Evolutionary conservation across 495 filamentous ascomycete genomes (phyloP), one percentile per base, ranked within the genome.

Genomic region (Xylaria cubensis): DNA sequence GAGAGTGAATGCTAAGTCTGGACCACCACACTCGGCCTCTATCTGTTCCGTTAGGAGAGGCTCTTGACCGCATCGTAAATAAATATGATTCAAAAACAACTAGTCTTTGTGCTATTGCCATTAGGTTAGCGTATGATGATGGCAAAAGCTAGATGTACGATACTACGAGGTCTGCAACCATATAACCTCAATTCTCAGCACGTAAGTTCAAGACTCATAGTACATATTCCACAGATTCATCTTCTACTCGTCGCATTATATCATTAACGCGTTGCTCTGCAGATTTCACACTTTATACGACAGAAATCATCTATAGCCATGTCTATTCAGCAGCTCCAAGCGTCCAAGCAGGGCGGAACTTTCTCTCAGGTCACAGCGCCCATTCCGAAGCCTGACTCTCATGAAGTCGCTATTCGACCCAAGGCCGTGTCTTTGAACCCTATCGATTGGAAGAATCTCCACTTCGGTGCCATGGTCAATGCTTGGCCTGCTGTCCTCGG

Each of bases 401-500:
- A 74, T 7, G 80, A 84, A 70, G 75, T 85, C 10, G 72, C 75
- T 58, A 82, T 85, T 67, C 80, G 78, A 34, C 67, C 77, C 36
- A 74, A 74, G 19, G 80, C 81, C 17, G 71, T 84, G 32, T 80
- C 75, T 0, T 66, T 85, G 24, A 85, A 84, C 68, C 77, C 75
- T 4, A 74, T 84, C 12, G 83, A 85, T 50, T 78, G 74, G 73
- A 82, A 83, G 69, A 81, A 77, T 64, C 74, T 80, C 9, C 55
- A 80, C 26, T 72, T 82, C 29, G 81, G 80, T 12, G 71, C 77
- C 34, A 71, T 75, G 67, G 72, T 81, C 69, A 64, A 72, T 34
- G 21, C 58, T 3, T 84, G 81, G 80, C 83, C 83, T 10, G 64
- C 77, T 26, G 75, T 84, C 10, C 75, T 84, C 9, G 82, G 82